Base-by-base conservation (phyloP, 345 rosid species). In the Brassica napus region DNA sequence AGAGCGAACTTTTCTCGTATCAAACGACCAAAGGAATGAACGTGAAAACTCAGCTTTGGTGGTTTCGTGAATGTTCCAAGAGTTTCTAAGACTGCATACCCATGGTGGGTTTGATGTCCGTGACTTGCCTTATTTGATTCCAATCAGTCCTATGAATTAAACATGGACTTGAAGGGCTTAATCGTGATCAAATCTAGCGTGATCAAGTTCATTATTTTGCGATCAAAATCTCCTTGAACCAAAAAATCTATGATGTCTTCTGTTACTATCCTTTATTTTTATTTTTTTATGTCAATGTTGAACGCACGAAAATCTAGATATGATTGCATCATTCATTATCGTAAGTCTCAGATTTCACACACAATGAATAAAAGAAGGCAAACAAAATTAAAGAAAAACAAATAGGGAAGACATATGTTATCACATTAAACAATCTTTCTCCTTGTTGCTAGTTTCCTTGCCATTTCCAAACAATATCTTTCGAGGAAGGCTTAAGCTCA, bases 391-490 rank as follows among this genome's bases (percentile, higher is more conserved):
- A 62, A n/a, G 21, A 4, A 39, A 30, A 59, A 10, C 49, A 10
- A 42, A 42, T 11, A 42, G 49, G 14, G 65, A 18, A 12, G 32
- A 21, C 9, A 39, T 0, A 15, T 8, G 65, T 65, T 2, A 47
- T 30, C 30, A 66, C 64, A 23, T 66, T 23, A 57, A 37, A 65
- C 63, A 66, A 78, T 28, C 34, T 18, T 65, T 65, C 59, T 71
- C 65, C 12, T 42, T 66, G 32, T 37, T 78, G 71, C 77, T 75
- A 28, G 84, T 72, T 76, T 52, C 90, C 94, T 73, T 91, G 85
- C 94, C 97, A 94, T 37, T 85, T 85, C 97, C 98, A 89, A 4
- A 92, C 97, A n/a, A 94, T 91, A 67, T 92, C 98, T 76, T 88
- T 85, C 5, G 89, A 87, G 28, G 94, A 91, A 16, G 97, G 92